These are phyloP conservation scores for Phoma sp. DNA, from an alignment of 2,329 filamentous ascomycete genomes.

Conservation along the genomic window DNA sequence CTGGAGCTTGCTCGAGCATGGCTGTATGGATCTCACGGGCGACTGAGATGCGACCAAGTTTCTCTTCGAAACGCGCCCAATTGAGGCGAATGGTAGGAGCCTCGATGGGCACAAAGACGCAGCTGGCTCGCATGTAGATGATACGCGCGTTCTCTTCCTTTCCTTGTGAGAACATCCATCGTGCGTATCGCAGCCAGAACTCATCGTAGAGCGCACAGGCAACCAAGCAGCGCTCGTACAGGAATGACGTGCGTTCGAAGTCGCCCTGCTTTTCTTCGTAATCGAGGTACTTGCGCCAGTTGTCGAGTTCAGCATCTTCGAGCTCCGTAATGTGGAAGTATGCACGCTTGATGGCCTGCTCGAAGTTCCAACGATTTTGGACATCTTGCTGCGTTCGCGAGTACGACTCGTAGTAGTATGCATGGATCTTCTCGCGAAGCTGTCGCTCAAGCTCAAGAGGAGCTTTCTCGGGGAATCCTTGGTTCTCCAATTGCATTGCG, in stretches of 20 bases:
- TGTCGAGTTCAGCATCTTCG: constrained; percentile 80
- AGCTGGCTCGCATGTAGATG: constrained; percentile 88
- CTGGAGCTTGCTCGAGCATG: constrained; percentile 76
- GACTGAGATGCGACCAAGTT: constrained; percentile 74
- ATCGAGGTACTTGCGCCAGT: constrained; percentile 96
- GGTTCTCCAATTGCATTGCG: constrained; percentile 72
- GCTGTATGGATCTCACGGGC: constrained; percentile 85
- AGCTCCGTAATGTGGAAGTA: constrained; percentile 97
- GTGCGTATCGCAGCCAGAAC: constrained; percentile 95
- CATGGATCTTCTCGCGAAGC: constrained; percentile 79
- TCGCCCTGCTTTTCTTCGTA: constrained; percentile 90
- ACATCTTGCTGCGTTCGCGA: constrained; percentile 84
- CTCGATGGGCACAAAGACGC: constrained; percentile 84
- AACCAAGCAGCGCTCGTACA: constrained; percentile 93
- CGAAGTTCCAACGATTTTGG: constrained; percentile 91
- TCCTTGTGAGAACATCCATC: constrained; percentile 80
- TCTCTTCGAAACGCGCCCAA: constrained; percentile 95
- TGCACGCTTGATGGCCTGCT: constrained; percentile 91
- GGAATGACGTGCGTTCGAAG: constrained; percentile 74
- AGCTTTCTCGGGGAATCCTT: constrained; percentile 61
- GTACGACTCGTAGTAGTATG: constrained; percentile 81
- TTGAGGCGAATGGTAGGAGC: constrained; percentile 83
- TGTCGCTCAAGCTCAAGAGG: constrained; percentile 85
- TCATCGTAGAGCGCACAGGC: constrained; percentile 95
- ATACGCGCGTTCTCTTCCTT: constrained; percentile 91